These are phyloP conservation scores for Nepenthes alata DNA, from an alignment of 179 eudicot genomes.

Conservation along the genomic window DNA sequence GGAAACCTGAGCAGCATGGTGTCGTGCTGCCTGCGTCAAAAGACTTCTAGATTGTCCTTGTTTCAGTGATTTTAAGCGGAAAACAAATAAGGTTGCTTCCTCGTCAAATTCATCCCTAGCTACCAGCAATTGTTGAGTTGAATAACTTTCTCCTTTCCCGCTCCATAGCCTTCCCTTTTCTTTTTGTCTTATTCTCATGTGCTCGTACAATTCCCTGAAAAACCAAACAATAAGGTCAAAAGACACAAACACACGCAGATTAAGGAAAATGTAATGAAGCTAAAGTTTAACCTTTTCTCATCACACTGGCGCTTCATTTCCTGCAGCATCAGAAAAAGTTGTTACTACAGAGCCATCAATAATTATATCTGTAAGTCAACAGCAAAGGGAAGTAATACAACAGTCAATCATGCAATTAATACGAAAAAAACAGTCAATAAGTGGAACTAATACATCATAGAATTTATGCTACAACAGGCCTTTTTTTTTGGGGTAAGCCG, in stretches of 20 bases:
- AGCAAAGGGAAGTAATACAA: not conserved
- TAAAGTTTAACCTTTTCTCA: conserved; percentile 52
- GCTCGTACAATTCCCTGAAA: conserved; percentile 52
- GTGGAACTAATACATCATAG: too few species aligned
- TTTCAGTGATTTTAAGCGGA: conserved; percentile 81
- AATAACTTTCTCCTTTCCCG: conserved; percentile 49
- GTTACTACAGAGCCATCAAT: not conserved
- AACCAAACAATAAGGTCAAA: conserved; percentile 7
- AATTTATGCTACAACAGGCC: too few species aligned
- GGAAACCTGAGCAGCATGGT: conserved; percentile 93
- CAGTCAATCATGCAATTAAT: too few species aligned
- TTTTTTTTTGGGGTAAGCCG: too few species aligned
- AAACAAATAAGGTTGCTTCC: conserved; percentile 67
- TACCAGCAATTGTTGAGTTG: conserved; percentile 44
- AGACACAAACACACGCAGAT: conserved; percentile 5
- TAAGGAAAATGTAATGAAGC: not conserved
- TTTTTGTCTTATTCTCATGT: conserved; percentile 38
- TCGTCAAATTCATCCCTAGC: conserved; percentile 79
- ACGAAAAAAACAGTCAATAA: too few species aligned
- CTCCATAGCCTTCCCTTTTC: conserved; percentile 60
- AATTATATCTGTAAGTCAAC: not conserved
- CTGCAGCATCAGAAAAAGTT: conserved; percentile 31
- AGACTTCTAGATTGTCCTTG: conserved; percentile 90
- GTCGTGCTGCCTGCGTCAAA: conserved; percentile 92
- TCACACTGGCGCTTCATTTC: conserved; percentile 90